Conservation (phyloP, 805 yeast species). For the Wickerhamomyces hampshirensis region DNA sequence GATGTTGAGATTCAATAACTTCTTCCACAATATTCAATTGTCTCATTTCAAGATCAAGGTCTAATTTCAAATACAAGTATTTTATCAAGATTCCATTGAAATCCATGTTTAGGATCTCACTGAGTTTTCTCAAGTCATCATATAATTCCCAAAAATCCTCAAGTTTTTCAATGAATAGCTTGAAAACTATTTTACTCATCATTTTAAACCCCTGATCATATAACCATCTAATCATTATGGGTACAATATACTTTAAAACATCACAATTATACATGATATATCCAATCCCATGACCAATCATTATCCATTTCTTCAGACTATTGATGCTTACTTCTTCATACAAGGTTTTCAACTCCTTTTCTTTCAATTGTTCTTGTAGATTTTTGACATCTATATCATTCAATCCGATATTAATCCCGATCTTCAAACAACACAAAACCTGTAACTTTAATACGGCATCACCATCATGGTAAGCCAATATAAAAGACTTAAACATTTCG, state of each 20-base stretch:
- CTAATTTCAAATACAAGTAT: too few relatives aligned
- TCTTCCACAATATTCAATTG: background rate
- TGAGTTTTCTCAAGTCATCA: background rate
- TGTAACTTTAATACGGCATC: background rate
- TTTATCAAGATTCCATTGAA: too few relatives aligned
- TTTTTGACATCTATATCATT: background rate
- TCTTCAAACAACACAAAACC: background rate
- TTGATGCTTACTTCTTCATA: background rate
- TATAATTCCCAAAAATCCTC: background rate
- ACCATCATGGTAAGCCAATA: background rate
- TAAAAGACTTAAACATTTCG: constrained; percentile 39
- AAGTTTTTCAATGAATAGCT: background rate
- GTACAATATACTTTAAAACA: background rate
- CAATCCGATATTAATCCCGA: background rate
- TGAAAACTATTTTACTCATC: background rate
- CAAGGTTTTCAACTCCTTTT: background rate
- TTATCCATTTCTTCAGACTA: background rate
- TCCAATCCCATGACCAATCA: background rate
- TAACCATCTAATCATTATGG: background rate
- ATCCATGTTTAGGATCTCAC: background rate
- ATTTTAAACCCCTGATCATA: background rate
- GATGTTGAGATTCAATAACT: constrained; percentile 1
- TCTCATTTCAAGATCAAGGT: background rate
- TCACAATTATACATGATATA: background rate
- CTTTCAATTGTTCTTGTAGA: background rate